Evolutionary conservation across 805 yeast genomes (phyloP), one percentile per base, ranked within the genome.

Genomic region (Ogataea chonburiensis): DNA sequence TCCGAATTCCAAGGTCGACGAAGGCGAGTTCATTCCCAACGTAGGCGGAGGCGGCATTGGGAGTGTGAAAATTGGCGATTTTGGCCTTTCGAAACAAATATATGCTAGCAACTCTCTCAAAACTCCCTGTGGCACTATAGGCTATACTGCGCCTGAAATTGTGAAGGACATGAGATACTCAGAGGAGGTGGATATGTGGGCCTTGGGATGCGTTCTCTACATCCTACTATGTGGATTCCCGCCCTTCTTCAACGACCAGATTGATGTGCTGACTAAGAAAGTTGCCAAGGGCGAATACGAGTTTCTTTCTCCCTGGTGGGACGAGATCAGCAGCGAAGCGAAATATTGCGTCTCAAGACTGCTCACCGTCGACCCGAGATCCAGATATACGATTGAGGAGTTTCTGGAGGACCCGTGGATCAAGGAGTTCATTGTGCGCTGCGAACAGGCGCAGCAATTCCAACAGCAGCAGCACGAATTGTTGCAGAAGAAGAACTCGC

Each of bases 111-210:
- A 85, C 51, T 86, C 97, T 15, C 37, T 58, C 24, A 86, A 87
- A 71, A 93, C 98, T 0, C 98, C 98, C 0, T 93, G 98, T 64
- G 98, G 98, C 34, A 93, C 98, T 1, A 96, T 93, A 12, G 98
- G 98, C 3, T 93, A 93, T 56, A 91, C 98, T 2, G 98, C 98
- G 0, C 98, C 98, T 0, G 98, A 93, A 61, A 91, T 93, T 50
- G 98, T 93, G 25, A 80, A 83, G 47, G 98, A 93, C 60, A 95
- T 89, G 65, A 73, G 80, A 30, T 93, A 93, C 57, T 85, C 96
- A 2, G 87, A 86, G 66, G 83, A 88, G 46, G 98, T 93, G 23
- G 98, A 93, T 59, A 86, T 93, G 93, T 93, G 98, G 98, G 97
- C 97, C 5, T 68, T 93, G 37, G 98, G 98, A 0, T 93, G 98